These are phyloP conservation scores for Henckelia pumila DNA, from an alignment of 257 asterid species.

Conservation along the genomic window DNA sequence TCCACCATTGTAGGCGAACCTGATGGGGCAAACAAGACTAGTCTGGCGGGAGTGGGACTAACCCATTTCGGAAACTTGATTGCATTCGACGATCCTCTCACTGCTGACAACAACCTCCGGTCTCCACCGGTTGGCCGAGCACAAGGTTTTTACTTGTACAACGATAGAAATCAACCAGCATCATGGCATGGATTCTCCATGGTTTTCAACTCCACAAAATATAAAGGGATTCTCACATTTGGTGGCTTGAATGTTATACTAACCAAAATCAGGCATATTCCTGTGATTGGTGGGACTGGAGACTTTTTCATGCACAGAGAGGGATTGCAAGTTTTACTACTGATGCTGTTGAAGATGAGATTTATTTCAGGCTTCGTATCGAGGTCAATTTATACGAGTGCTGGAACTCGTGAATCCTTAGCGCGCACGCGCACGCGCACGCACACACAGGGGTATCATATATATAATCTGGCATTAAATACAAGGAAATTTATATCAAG, in stretches of 20 bases:
- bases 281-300: constrained; percentile 55
- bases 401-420: no score
- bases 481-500: no score
- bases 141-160: constrained; percentile 44
- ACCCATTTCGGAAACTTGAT: constrained; percentile 42
- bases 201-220: constrained; percentile 36
- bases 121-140: constrained; percentile 45
- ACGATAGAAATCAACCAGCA: constrained; percentile 27
- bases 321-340: constrained; percentile 45
- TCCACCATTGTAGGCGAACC: constrained; percentile 44
- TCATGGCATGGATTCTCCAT: constrained; percentile 47
- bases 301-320: constrained; percentile 55
- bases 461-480: no score
- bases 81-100: constrained; percentile 46
- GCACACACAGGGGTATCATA: no score
- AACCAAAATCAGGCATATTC: constrained; percentile 42
- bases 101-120: constrained; percentile 42
- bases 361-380: constrained; percentile 37
- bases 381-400: constrained; percentile 34
- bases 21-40: constrained; percentile 42
- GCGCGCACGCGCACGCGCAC: no score
- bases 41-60: constrained; percentile 20
- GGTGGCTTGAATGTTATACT: constrained; percentile 47
- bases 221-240: constrained; percentile 43
- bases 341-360: constrained; percentile 40